Base-by-base conservation (phyloP, 2,329 filamentous ascomycete species). In the Botrytis byssoidea region DNA sequence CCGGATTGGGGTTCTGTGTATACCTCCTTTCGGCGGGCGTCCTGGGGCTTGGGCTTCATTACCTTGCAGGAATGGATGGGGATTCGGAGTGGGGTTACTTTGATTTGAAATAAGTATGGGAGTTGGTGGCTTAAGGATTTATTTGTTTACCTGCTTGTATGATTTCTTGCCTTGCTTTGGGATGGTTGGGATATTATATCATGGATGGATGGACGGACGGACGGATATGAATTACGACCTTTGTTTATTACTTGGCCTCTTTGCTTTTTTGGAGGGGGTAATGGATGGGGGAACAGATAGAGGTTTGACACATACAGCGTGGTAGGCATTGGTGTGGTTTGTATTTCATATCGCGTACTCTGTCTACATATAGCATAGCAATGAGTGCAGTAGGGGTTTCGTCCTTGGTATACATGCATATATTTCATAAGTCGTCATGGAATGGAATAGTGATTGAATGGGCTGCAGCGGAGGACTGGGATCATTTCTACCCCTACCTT, bases 131-230 rank as follows among this genome's bases (percentile, higher is more conserved):
- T 55, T 40, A 32, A 35, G 46, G 65, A n/a, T 40, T 40, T 66
- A n/a, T 18, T 51, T 55, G 14, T 18, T 46, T 37, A n/a, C 14
- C n/a, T 29, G 51, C 51, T 55, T 55, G 51, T 29, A 29, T 55
- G n/a, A n/a, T 55, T 55, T 29, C n/a, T 29, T 55, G 51, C n/a
- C 51, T 67, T 48, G 32, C 32, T 48, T 37, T 55, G 46, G 65
- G 65, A 42, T 55, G 65, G 65, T 55, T 57, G 57, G 65, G 65
- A 68, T 57, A 68, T 55, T 55, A 68, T 68, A 68, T 68, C 48
- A 68, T 12, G 65, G 65, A 57, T 57, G 65, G 37, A 64, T 63
- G 20, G 59, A 67, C 14, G 40, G 40, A 67, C 14, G 40, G 40
- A 40, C 55, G 65, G 65, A 55, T 57, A 68, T 57, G 65, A 68